Base-by-base conservation (phyloP, 2,329 filamentous ascomycete genomes). In the Fusarium circinatum region DNA sequence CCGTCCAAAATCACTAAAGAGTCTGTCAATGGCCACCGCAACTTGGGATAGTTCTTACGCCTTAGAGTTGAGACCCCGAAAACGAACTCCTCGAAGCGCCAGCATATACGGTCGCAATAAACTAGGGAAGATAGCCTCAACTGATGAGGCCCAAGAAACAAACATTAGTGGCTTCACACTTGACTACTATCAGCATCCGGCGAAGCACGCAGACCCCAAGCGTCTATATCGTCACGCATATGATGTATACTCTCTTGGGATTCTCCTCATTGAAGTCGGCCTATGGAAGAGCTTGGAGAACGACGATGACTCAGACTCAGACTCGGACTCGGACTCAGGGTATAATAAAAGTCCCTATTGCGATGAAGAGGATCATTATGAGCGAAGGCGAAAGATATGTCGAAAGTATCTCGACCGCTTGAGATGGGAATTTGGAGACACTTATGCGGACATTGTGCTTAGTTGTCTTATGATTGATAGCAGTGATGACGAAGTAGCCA, bases 1-100 rank as follows among this genome's bases (percentile, higher is more conserved):
- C 5, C 26, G 26, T 26, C 26, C 24, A 26, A 26, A 26, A 26
- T 26, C 24, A 26, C 24, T 26, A 30, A 12, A 12, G 30, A 30
- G 30, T 30, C 1, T 30, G 11, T 30, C 30, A 12, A 12, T 30
- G 30, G 5, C 30, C 30, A 32, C 30, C 12, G 12, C 32, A 42
- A 44, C 10, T 17, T 44, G 41, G 41, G 0, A 0, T 44, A 44
- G 10, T 24, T 3, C 10, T 0, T 4, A 17, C n/a, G 15, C 7
- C 4, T 18, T 3, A 5, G 6, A 18, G 15, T 9, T 1, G 3
- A 26, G 0, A 26, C 42, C 6, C 0, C 7, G 3, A 45, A 45
- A 0, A 26, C 3, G 1, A 26, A 45, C 42, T 6, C 17, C 17
- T 24, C 8, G 17, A 13, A 45, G 0, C 10, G 24, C 44, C 44